Evolutionary conservation across 1,284 basidiomycete species (phyloP), one percentile per base, ranked within the genome.

Genomic region (Ustilago trichophora): DNA sequence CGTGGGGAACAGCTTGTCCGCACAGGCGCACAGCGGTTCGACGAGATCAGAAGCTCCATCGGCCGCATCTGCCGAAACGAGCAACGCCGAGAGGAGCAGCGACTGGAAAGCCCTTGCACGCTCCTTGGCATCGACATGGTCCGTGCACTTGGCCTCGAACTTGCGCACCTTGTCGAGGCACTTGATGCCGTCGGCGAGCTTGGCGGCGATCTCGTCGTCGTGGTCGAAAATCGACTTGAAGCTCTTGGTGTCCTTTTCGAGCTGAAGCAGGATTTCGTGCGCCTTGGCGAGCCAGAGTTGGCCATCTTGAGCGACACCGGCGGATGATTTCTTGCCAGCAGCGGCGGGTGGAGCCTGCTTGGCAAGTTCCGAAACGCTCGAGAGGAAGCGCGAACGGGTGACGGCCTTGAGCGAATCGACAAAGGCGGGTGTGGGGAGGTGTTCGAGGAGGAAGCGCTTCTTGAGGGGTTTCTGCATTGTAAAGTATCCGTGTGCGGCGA

Each of bases 401-500:
- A 83, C 83, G 63, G 85, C 84, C 40, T 88, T 88, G 27, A 89
- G 83, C 18, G 87, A 84, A 45, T 92, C 90, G 1, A 90, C 89
- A 69, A 94, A 87, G 4, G 87, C 82, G 0, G 91, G 90, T 22
- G 85, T 87, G 15, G 90, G 89, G 44, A 56, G 46, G 32, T 65
- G 57, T 31, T 54, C 45, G n/a, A 35, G 47, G 42, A 49, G n/a
- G 34, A 86, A 88, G 72, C 86, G 86, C 78, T 90, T 91, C 73
- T 88, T 87, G 50, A 88, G 87, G 75, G 87, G 88, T 83, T 91
- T 92, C 72, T 87, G 83, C 37, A 88, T 83, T 24, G 82, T 77
- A 80, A 93, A 96, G 59, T 94, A 87, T 0, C 93, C 93, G 74
- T 95, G 87, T 5, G 92, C 87, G 42, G 87, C 83, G 32, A 97